Evolutionary conservation across 805 yeast genomes (phyloP), one percentile per base, ranked within the genome.

Genomic region (Saccharomycopsis guyanensis): DNA sequence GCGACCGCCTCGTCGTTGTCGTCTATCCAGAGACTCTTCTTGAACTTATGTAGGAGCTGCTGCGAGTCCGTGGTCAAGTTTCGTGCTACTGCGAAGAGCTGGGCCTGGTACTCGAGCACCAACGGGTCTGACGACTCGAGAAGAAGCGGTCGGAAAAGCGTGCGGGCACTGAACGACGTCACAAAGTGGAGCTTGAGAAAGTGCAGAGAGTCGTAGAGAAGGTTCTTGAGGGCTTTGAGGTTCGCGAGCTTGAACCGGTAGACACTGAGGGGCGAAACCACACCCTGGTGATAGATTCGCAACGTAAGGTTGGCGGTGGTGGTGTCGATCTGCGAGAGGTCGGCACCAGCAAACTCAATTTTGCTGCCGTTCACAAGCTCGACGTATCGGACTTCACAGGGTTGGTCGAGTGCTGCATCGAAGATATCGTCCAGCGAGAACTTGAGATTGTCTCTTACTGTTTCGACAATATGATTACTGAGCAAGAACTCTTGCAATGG

Each of bases 211-310:
- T 46, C 43, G 38, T 47, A 47, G 6, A 47, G 16, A 10, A 44
- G 36, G 36, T 47, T 47, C 34, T 43, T 39, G 3, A 47, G n/a
- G 10, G 37, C n/a, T 3, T 31, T 38, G n/a, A 47, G 36, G 31
- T 19, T 37, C 8, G 51, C 27, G 3, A 39, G 37, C 32, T 43
- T 43, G 10, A 38, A 34, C 4, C 4, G 15, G 22, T 39, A 47
- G 13, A 47, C 19, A 15, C 12, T n/a, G 6, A 16, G 39, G 31
- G 39, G 37, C 16, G 15, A 15, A 10, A 43, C 38, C 12, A 43
- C 16, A 4, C 29, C 16, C 3, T 7, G 3, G 23, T 38, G 44
- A 15, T 24, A 25, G 12, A 45, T 41, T 10, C 38, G 20, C 22
- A 42, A 16, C 15, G 35, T 27, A 13, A 34, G 27, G n/a, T 27